Conservation (phyloP, 208 protist genomes). For the Leishmania aethiopica region DNA sequence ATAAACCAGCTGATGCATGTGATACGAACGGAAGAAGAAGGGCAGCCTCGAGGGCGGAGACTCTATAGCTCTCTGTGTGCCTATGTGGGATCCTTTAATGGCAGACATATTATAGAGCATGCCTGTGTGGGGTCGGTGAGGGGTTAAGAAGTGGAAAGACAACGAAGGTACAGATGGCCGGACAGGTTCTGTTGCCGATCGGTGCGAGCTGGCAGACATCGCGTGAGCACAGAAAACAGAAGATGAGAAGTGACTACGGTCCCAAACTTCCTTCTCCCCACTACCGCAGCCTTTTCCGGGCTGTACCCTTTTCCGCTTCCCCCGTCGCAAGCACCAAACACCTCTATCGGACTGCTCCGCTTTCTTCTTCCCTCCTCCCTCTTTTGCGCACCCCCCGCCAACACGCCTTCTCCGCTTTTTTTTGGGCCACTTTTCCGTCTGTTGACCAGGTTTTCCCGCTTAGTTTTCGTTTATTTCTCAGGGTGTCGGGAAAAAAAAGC, state of each 20-base stretch:
- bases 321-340: background rate
- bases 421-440: background rate
- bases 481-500: background rate
- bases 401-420: background rate
- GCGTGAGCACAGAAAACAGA: background rate
- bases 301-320: background rate
- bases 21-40: background rate
- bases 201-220: background rate
- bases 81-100: background rate
- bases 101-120: background rate
- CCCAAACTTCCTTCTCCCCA: background rate
- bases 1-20: background rate
- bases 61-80: slow-evolving; percentile 6
- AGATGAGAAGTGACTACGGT: background rate
- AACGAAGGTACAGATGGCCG: background rate
- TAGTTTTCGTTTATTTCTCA: background rate
- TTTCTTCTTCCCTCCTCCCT: background rate
- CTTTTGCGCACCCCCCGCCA: background rate
- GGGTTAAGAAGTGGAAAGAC: background rate
- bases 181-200: background rate
- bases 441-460: background rate
- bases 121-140: background rate
- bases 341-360: background rate
- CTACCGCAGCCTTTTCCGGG: background rate
- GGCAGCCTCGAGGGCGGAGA: background rate